Conservation (phyloP, 2,329 filamentous ascomycete species). For the Whalleya microplaca region DNA sequence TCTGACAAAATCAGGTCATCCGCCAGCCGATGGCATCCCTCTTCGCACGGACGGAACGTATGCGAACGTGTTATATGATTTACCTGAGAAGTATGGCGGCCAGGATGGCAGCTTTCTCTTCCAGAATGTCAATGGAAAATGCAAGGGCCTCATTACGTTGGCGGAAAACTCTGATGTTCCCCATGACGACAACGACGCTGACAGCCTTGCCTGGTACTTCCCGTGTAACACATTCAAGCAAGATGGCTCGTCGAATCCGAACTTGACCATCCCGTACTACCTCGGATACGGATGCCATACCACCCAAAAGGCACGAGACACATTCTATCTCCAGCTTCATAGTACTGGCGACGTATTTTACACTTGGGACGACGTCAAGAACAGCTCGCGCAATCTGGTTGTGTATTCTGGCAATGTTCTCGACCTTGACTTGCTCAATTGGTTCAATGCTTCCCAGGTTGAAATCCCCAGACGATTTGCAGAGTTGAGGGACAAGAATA, state of each 20-base stretch:
- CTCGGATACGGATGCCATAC: constrained; percentile 91
- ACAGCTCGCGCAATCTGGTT: constrained; percentile 84
- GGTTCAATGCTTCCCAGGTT: constrained; percentile 87
- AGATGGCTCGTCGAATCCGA: constrained; percentile 81
- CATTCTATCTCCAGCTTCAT: constrained; percentile 73
- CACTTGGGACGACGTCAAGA: constrained; percentile 92
- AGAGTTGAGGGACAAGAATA: constrained; percentile 71
- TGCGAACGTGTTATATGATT: constrained; percentile 84
- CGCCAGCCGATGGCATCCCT: constrained; percentile 78
- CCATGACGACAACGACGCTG: constrained; percentile 63
- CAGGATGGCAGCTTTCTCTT: constrained; percentile 96
- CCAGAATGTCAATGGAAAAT: constrained; percentile 96
- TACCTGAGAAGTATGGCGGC: constrained; percentile 81
- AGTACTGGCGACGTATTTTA: constrained; percentile 89
- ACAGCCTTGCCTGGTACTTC: constrained; percentile 93
- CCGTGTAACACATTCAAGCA: constrained; percentile 91
- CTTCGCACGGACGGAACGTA: constrained; percentile 49
- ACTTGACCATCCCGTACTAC: constrained; percentile 75
- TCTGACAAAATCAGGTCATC: constrained; percentile 75
- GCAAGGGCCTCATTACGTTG: constrained; percentile 84
- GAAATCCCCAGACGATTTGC: constrained; percentile 76
- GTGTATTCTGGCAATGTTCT: constrained; percentile 95
- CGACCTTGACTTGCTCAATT: constrained; percentile 83
- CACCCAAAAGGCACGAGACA: constrained; percentile 64
- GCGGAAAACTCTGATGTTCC: constrained; percentile 76